A percentile compares a stretch with the other conserved stretches of the same genome.
Evolutionary conservation across 129 eudicot genomes (phyloP).

Genomic region (Lactuca sativa): DNA sequence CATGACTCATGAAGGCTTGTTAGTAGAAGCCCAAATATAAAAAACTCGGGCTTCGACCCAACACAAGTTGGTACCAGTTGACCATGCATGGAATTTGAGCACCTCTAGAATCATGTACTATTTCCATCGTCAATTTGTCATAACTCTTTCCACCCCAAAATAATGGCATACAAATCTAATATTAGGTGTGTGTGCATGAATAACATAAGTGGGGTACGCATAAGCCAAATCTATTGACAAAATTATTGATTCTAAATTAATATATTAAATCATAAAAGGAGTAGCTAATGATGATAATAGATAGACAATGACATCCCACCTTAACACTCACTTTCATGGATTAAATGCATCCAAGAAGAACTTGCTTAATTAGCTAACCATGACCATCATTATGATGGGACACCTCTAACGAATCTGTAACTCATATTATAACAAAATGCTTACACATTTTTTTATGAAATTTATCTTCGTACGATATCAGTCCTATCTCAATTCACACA

Average conservation of each 20-base stretch:
- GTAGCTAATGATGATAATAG: slow-evolving; percentile 19
- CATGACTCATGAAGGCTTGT: too few relatives aligned
- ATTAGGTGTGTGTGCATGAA: slow-evolving; percentile 6
- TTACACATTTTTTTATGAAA: not conserved
- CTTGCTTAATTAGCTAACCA: slow-evolving; percentile 30
- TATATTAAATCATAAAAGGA: not conserved
- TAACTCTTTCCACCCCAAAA: too few relatives aligned
- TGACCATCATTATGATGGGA: slow-evolving; percentile 18
- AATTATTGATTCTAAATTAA: slow-evolving; percentile 22
- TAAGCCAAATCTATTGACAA: slow-evolving; percentile 14
- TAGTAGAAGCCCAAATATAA: too few relatives aligned
- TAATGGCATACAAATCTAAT: not conserved
- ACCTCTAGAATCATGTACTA: too few relatives aligned
- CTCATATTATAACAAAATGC: not conserved
- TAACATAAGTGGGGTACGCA: slow-evolving; percentile 2
- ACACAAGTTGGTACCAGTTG: too few relatives aligned
- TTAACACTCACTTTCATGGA: slow-evolving; percentile 22
- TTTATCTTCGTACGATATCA: not conserved
- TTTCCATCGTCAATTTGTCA: too few relatives aligned
- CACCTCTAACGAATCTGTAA: slow-evolving; percentile 16
- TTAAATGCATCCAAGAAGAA: slow-evolving; percentile 22
- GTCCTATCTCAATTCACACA: not conserved
- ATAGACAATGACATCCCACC: slow-evolving; percentile 31
- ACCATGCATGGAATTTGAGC: too few relatives aligned
- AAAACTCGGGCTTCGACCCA: too few relatives aligned